Evolutionary conservation across 225 moss, liverwort and hornwort species (phyloP).

Genomic region (Physcomitrellopsis africana): DNA sequence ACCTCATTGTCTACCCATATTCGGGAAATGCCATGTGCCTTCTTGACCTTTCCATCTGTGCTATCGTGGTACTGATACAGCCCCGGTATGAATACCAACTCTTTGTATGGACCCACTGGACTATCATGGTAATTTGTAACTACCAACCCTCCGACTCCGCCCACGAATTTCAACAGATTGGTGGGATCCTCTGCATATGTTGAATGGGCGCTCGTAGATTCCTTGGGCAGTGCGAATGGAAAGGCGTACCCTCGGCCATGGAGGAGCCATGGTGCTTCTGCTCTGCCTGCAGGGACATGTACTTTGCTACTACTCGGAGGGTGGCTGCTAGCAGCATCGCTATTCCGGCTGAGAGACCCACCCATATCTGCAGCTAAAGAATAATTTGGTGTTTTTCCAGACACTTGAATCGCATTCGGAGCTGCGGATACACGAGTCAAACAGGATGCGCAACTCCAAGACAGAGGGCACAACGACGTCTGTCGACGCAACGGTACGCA

Average conservation of each 20-base stretch:
- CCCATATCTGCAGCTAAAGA: slow-evolving; percentile 13
- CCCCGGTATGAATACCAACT: slow-evolving; percentile 36
- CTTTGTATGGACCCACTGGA: slow-evolving; percentile 42
- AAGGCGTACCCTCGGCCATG: slow-evolving; percentile 36
- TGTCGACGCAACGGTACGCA: too few relatives aligned
- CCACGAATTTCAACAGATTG: slow-evolving; percentile 33
- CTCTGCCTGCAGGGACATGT: slow-evolving; percentile 19
- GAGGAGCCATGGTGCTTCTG: slow-evolving; percentile 36
- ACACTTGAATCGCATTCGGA: too few relatives aligned
- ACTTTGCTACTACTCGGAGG: slow-evolving; percentile 9
- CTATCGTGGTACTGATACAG: slow-evolving; percentile 23
- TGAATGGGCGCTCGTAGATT: neutral
- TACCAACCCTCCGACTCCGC: slow-evolving; percentile 32
- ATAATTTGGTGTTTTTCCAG: neutral
- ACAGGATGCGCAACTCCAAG: too few relatives aligned
- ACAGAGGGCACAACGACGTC: too few relatives aligned
- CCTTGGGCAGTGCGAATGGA: slow-evolving; percentile 26
- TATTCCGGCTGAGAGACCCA: slow-evolving; percentile 20
- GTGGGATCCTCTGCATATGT: slow-evolving; percentile 26
- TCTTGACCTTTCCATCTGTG: slow-evolving; percentile 1
- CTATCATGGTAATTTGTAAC: slow-evolving; percentile 33
- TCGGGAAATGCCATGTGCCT: slow-evolving; percentile 29
- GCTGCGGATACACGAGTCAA: too few relatives aligned
- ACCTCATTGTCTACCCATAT: slow-evolving; percentile 46
- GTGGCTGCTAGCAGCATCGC: slow-evolving; percentile 25